Evolutionary conservation across 768 basidiomycete species (phyloP).

Genomic region (Rhodotorula taiwanensis): DNA sequence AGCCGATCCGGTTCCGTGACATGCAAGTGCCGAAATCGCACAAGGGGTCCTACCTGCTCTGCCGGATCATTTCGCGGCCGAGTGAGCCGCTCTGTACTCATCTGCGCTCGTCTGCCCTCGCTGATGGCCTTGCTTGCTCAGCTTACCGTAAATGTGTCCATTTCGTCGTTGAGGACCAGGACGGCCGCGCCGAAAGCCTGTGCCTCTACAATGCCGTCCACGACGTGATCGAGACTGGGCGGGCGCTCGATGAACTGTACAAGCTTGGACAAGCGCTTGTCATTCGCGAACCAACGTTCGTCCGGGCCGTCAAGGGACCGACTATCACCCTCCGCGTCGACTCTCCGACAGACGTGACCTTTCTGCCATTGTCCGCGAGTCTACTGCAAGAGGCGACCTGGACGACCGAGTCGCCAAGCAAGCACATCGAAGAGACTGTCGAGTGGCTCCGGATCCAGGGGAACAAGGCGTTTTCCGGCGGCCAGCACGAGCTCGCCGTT

Average conservation of each 20-base stretch:
- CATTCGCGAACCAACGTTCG: constrained; percentile 45
- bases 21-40: not conserved
- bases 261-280: constrained; percentile 42
- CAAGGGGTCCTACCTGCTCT: not conserved
- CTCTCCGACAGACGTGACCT: constrained; percentile 39
- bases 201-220: not conserved
- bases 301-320: constrained; percentile 12
- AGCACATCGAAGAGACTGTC: not conserved
- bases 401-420: not conserved
- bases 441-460: constrained; percentile 41
- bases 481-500: constrained; percentile 41
- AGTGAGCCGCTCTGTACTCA: too few species aligned
- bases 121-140: not conserved
- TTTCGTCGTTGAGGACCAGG: not conserved
- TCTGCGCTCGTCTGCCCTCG: too few species aligned
- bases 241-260: constrained; percentile 41
- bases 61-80: not conserved
- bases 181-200: not conserved
- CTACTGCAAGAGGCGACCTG: constrained; percentile 23
- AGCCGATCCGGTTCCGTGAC: not conserved
- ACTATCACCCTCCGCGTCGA: constrained; percentile 41
- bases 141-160: too few species aligned
- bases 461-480: constrained; percentile 37
- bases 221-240: not conserved
- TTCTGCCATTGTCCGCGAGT: not conserved